A percentile compares a stretch with the other conserved stretches of the same genome.
Conservation (phyloP, 148 eudicot species). For the Chenopodium suecicum region DNA sequence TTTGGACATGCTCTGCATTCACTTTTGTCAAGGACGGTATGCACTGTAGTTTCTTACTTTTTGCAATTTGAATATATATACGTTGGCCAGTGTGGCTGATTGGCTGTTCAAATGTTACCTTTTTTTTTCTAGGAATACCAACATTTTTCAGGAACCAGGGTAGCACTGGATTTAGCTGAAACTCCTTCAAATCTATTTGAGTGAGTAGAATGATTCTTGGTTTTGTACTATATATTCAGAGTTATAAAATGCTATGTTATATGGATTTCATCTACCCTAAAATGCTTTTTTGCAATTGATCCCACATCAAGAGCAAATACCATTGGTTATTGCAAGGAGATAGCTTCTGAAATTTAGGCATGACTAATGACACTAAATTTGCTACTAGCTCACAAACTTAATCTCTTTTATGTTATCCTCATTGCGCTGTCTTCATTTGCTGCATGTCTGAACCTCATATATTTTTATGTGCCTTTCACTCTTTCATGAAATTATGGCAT, state of each 20-base stretch:
- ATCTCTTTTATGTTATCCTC: neutral
- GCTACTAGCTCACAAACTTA: neutral
- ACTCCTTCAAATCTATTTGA: slow-evolving; percentile 94
- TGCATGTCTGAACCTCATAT: neutral
- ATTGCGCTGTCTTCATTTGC: neutral
- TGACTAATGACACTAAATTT: neutral
- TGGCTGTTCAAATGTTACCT: slow-evolving; percentile 8
- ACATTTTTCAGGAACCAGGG: slow-evolving; percentile 97
- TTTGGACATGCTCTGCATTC: slow-evolving; percentile 99
- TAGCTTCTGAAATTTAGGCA: neutral
- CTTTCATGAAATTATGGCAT: slow-evolving; percentile 6
- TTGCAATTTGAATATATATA: neutral
- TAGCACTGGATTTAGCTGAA: slow-evolving; percentile 93
- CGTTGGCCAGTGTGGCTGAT: neutral
- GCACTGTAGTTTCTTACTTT: slow-evolving; percentile 5
- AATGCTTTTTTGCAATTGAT: neutral
- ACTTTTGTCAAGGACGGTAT: slow-evolving; percentile 91
- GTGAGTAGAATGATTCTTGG: slow-evolving; percentile 49
- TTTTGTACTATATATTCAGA: slow-evolving; percentile 1
- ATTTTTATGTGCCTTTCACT: neutral
- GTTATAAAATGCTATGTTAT: neutral
- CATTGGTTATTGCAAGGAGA: neutral
- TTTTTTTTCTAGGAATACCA: slow-evolving; percentile 71
- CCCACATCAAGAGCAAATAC: neutral
- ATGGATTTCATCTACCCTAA: neutral